Conservation (phyloP, 139 green algal genomes). For the Picochlorum sp. region DNA sequence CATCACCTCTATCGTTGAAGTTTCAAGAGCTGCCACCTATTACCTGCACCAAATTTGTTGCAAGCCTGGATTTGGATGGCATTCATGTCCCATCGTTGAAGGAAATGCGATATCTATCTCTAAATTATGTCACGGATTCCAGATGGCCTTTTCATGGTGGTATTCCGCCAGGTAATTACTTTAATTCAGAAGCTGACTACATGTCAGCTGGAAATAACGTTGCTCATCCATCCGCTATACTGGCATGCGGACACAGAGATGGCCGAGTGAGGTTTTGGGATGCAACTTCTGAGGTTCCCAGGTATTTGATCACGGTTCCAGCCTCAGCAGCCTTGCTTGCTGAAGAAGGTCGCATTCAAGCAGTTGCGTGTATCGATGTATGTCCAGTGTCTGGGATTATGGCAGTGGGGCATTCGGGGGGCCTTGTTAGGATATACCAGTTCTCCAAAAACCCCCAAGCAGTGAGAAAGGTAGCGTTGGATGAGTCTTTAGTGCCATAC, state of each 20-base stretch:
- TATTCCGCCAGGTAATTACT: neutral
- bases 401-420: constrained; percentile 24
- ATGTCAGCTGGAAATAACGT: neutral
- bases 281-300: constrained; percentile 16
- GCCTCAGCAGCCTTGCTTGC: constrained; percentile 6
- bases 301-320: constrained; percentile 24
- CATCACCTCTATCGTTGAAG: constrained; percentile 34
- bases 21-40: constrained; percentile 40
- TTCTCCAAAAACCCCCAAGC: constrained; percentile 14
- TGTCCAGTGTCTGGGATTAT: constrained; percentile 26
- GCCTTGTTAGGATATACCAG: constrained; percentile 36
- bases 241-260: constrained; percentile 30
- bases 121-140: neutral
- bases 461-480: constrained; percentile 18
- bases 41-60: constrained; percentile 11
- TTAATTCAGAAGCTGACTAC: neutral
- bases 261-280: constrained; percentile 41
- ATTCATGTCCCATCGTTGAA: neutral
- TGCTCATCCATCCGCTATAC: constrained; percentile 7
- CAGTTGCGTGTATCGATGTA: constrained; percentile 27
- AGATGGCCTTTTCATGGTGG: constrained; percentile 24
- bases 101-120: neutral
- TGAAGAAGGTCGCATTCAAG: constrained; percentile 11
- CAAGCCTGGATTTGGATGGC: neutral
- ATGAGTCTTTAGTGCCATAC: constrained; percentile 16